These are phyloP conservation scores for Hydrangea macrophylla DNA, from an alignment of 148 eudicot genomes.

Conservation along the genomic window DNA sequence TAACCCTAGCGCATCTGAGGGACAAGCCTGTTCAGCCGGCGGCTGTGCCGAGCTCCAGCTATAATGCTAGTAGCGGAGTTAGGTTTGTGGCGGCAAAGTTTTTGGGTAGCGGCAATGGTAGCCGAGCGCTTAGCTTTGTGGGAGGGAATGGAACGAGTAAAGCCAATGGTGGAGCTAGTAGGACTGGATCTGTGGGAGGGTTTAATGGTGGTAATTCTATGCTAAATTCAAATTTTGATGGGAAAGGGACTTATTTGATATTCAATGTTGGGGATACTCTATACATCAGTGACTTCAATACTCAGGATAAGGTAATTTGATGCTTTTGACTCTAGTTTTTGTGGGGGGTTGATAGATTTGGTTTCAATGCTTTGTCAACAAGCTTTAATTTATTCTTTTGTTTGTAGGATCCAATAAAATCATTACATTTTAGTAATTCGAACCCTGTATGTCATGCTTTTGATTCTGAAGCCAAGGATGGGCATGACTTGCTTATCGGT, in stretches of 20 bases:
- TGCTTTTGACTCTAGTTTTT: constrained; percentile 5
- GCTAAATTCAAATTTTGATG: constrained; percentile 29
- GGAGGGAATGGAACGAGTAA: constrained; percentile 35
- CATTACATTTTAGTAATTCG: constrained; percentile 33
- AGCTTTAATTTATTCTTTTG: constrained; percentile 1
- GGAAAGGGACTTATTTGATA: constrained; percentile 39
- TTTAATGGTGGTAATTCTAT: constrained; percentile 22
- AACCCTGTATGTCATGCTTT: constrained; percentile 42
- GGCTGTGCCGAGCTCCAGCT: constrained; percentile 22
- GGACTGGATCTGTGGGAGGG: constrained; percentile 24
- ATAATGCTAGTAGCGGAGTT: constrained; percentile 31
- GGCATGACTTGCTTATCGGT: constrained; percentile 45
- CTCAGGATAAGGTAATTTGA: constrained; percentile 37
- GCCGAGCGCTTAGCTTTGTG: constrained; percentile 29
- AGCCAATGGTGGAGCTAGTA: constrained; percentile 20
- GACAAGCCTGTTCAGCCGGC: constrained; percentile 25
- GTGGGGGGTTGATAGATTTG: not conserved
- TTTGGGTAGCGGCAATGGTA: constrained; percentile 29
- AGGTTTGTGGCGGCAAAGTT: constrained; percentile 35
- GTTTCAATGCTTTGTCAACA: not conserved
- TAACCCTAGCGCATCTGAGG: constrained; percentile 37
- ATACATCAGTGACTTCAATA: constrained; percentile 34
- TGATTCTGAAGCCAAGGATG: constrained; percentile 40
- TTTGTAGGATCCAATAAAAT: constrained; percentile 40
- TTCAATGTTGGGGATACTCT: constrained; percentile 39